Evolutionary conservation across 805 yeast genomes (phyloP), one percentile per base, ranked within the genome.

Genomic region (Candida ortonii): DNA sequence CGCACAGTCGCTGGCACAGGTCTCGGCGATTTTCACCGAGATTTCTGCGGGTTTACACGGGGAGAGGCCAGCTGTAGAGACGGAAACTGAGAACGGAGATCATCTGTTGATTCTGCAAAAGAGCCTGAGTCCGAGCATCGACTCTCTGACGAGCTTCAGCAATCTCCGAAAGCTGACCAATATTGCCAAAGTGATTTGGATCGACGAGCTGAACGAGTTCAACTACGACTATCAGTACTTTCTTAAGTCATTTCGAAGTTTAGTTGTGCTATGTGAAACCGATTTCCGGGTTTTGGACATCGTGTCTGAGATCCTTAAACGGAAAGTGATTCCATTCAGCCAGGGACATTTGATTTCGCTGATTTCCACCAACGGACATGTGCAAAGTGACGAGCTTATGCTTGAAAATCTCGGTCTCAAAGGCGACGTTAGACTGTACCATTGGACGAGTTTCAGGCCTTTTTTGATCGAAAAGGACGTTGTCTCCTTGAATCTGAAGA

Each of bases 401-500:
- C 22, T 55, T 6, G 57, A 53, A 24, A 47, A 44, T 15, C 36
- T 46, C 13, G 59, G 58, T 8, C 27, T 60, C 16, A 39, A 39
- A 17, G 59, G 58, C 2, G 59, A 58, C 22, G 20, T 60, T 13
- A 21, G 32, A n/a, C 9, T 50, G 3, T 50, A 36, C 27, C 35
- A 41, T 25, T 57, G 62, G 62, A 22, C 16, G 3, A 28, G 29
- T 8, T 38, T 38, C 17, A 34, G 31, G 6, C 53, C 55, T 0
- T 13, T 53, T 2, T 21, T 36, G 18, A 18, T 70, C 4, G 71
- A 65, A 28, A 60, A 59, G 10, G 71, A 67, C 34, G 49, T 76
- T 16, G 47, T 70, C 14, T 62, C 74, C 4, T 50, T 76, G 13
- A 70, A 73, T 15, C 32, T 53, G 41, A 45, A 49, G 5, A 38